Percentiles rank a stretch among this genome's conserved stretches.
phyloP scores from a whole-genome alignment of 768 basidiomycete genomes.

The Tremella mesenterica region DNA sequence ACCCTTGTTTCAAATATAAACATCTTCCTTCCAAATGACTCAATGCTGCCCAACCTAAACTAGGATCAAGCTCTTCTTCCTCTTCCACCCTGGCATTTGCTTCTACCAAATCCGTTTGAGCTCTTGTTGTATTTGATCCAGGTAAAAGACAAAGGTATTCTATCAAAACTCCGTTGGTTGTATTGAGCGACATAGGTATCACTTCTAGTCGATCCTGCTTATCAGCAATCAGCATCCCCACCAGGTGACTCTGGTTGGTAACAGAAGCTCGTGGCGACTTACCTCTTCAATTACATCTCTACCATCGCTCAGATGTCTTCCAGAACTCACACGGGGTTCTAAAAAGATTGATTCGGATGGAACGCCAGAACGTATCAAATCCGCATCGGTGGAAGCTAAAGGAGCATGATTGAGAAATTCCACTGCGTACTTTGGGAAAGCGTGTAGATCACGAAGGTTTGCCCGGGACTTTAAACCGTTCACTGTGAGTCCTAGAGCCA shows the following conservation, averaged over 20 bases:
- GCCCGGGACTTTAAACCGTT: conserved; percentile 22
- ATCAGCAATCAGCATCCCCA: conserved; percentile 2
- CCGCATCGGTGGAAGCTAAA: conserved; percentile 27
- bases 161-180: not conserved
- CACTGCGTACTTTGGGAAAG: conserved; percentile 38
- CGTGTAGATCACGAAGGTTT: conserved; percentile 32
- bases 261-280: too few relatives aligned
- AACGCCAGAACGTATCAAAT: too few relatives aligned
- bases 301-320: too few relatives aligned
- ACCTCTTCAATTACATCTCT: too few relatives aligned
- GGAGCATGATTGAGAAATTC: conserved; percentile 40
- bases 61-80: conserved; percentile 22
- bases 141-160: conserved; percentile 40
- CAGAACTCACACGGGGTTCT: conserved; percentile 1
- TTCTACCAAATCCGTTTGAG: conserved; percentile 17
- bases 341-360: too few relatives aligned
- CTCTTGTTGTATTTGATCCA: conserved; percentile 11
- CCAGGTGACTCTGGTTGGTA: too few relatives aligned
- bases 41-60: conserved; percentile 28
- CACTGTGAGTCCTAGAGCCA: conserved; percentile 2
- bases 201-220: conserved; percentile 17
- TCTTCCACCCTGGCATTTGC: conserved; percentile 5
- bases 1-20: conserved; percentile 36
- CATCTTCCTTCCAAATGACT: conserved; percentile 38
- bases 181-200: conserved; percentile 20